Evolutionary conservation across 2,329 filamentous ascomycete genomes (phyloP).

Genomic region (Pyrenophora seminiperda): DNA sequence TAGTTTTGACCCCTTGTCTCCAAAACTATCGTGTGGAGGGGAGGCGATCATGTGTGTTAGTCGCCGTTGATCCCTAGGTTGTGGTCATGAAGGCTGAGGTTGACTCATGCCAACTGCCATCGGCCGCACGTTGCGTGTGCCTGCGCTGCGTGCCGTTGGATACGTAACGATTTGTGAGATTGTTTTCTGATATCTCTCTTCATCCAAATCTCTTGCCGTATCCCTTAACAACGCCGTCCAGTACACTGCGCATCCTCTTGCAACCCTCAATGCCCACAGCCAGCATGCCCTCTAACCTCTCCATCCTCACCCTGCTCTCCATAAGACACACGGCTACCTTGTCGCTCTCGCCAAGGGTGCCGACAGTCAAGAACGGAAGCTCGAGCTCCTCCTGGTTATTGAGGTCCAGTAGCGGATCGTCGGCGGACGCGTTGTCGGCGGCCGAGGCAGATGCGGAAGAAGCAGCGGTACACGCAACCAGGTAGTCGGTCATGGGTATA

Average conservation of each 20-base stretch:
- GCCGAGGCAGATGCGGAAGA: slow-evolving; percentile 65
- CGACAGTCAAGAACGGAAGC: slow-evolving; percentile 85
- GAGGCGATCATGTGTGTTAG: too few relatives aligned
- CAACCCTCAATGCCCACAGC: slow-evolving; percentile 91
- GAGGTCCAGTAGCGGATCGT: slow-evolving; percentile 79
- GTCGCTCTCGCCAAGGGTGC: slow-evolving; percentile 74
- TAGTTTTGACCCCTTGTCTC: too few relatives aligned
- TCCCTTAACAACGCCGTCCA: slow-evolving; percentile 73
- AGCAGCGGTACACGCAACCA: slow-evolving; percentile 86
- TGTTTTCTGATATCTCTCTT: neutral
- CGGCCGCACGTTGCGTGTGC: neutral
- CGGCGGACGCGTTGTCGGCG: slow-evolving; percentile 65
- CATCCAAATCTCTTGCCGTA: slow-evolving; percentile 44
- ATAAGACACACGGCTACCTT: slow-evolving; percentile 79
- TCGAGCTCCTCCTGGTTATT: slow-evolving; percentile 84
- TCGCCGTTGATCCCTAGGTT: too few relatives aligned
- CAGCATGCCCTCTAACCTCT: slow-evolving; percentile 86
- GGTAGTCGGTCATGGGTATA: slow-evolving; percentile 91
- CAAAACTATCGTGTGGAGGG: too few relatives aligned
- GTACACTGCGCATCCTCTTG: slow-evolving; percentile 77
- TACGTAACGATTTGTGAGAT: neutral
- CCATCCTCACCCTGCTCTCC: slow-evolving; percentile 85
- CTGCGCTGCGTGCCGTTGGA: neutral
- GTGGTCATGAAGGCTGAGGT: too few relatives aligned
- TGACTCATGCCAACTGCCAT: neutral